Percentiles rank a stretch among this genome's conserved stretches.
Conservation (phyloP, 192 early-diverging fungal species). For the Coemansia sp. region DNA sequence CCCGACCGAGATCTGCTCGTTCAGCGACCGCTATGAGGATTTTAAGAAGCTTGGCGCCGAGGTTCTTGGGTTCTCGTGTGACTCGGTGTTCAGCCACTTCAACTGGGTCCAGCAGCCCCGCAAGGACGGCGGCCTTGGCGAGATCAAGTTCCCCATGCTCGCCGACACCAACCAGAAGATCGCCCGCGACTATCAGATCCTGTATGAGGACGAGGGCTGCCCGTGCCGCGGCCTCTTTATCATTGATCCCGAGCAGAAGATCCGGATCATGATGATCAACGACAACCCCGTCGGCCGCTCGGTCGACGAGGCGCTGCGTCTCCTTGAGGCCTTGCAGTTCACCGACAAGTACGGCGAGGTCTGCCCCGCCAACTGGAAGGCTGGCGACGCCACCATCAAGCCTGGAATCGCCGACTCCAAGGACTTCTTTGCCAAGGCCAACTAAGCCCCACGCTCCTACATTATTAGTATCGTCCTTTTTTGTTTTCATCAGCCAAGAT, state of each 20-base stretch:
- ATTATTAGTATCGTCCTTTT: constrained; percentile 1
- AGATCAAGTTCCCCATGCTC: constrained; percentile 89
- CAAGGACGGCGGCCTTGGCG: constrained; percentile 90
- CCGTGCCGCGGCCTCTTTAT: constrained; percentile 89
- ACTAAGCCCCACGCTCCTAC: constrained; percentile 6
- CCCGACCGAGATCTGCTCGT: constrained; percentile 93
- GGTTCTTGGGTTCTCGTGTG: constrained; percentile 72
- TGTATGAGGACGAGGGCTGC: constrained; percentile 75
- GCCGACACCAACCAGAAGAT: constrained; percentile 90
- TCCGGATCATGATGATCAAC: constrained; percentile 90
- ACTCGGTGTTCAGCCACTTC: constrained; percentile 83
- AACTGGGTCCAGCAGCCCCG: constrained; percentile 85
- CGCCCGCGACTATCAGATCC: constrained; percentile 83
- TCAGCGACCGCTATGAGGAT: constrained; percentile 81
- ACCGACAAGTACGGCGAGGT: constrained; percentile 85
- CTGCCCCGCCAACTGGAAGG: constrained; percentile 84
- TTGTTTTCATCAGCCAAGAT: neutral
- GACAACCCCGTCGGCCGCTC: constrained; percentile 86
- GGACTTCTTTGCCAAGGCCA: constrained; percentile 68
- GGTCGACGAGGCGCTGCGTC: constrained; percentile 84
- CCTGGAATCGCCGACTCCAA: constrained; percentile 65
- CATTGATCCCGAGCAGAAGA: constrained; percentile 85
- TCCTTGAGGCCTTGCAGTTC: constrained; percentile 92
- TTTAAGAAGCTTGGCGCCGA: constrained; percentile 80
- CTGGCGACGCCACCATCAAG: constrained; percentile 76